Evolutionary conservation across 2,329 filamentous ascomycete species (phyloP).

Genomic region (Fusarium sp.): DNA sequence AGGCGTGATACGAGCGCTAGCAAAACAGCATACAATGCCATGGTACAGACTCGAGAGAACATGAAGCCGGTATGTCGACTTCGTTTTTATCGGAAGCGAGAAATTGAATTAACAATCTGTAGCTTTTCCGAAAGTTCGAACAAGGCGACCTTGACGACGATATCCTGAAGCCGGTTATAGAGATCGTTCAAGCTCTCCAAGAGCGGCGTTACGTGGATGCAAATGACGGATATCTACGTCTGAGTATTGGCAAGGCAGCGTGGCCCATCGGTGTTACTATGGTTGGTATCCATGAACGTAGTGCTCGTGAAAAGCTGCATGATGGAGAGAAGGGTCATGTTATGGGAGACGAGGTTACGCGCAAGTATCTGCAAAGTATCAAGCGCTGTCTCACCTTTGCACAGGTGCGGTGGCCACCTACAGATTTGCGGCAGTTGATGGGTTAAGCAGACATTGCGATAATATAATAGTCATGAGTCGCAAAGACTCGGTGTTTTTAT

Average conservation of each 20-base stretch:
- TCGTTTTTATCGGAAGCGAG: accelerated
- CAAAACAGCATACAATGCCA: slow-evolving; percentile 85
- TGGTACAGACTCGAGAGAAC: slow-evolving; percentile 89
- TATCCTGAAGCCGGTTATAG: slow-evolving; percentile 85
- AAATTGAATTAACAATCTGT: slow-evolving; percentile 13
- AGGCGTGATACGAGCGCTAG: slow-evolving; percentile 78
- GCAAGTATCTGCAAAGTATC: slow-evolving; percentile 97
- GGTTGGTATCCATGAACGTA: slow-evolving; percentile 99
- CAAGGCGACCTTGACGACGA: slow-evolving; percentile 83
- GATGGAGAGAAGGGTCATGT: slow-evolving; percentile 92
- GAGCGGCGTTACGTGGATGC: slow-evolving; percentile 94
- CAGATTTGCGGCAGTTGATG: slow-evolving; percentile 95
- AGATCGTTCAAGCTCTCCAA: slow-evolving; percentile 93
- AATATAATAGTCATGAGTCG: neutral
- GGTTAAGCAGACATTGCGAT: slow-evolving; percentile 61
- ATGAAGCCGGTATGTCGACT: slow-evolving; percentile 76
- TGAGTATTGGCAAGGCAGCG: slow-evolving; percentile 96
- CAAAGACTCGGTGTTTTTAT: slow-evolving; percentile 16
- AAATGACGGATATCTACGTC: slow-evolving; percentile 91
- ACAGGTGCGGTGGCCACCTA: slow-evolving; percentile 95
- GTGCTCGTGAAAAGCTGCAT: slow-evolving; percentile 94
- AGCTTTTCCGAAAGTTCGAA: slow-evolving; percentile 91
- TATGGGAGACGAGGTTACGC: slow-evolving; percentile 94
- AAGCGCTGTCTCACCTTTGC: slow-evolving; percentile 97
- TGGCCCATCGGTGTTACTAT: slow-evolving; percentile 99